Percentiles rank a stretch among this genome's conserved stretches.
Evolutionary conservation across 352 stramenopile species (phyloP).

Genomic region (Phytopythium kandeliae): DNA sequence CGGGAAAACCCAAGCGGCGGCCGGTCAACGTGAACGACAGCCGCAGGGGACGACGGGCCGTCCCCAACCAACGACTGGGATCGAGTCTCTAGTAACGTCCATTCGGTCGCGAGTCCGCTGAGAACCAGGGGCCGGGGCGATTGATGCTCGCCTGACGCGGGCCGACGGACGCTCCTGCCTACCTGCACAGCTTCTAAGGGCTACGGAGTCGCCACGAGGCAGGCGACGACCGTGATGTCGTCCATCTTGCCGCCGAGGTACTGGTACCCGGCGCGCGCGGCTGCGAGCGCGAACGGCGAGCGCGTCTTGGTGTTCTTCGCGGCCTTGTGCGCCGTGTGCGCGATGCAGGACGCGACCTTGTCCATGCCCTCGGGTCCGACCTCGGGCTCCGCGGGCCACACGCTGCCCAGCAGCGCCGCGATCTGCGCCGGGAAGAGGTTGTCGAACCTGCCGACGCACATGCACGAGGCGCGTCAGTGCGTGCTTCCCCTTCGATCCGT

Average conservation of each 20-base stretch:
- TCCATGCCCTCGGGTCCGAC: conserved; percentile 60
- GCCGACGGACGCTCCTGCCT: too few relatives aligned
- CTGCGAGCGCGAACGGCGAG: conserved; percentile 75
- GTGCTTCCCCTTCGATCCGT: too few relatives aligned
- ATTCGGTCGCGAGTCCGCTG: too few relatives aligned
- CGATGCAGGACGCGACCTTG: conserved; percentile 73
- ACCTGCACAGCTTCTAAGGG: too few relatives aligned
- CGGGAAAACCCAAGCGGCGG: too few relatives aligned
- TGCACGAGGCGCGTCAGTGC: too few relatives aligned
- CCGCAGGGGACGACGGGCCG: too few relatives aligned
- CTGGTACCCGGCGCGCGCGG: conserved; percentile 68
- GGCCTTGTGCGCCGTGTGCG: conserved; percentile 73
- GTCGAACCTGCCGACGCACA: conserved; percentile 76
- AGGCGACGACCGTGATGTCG: conserved; percentile 87
- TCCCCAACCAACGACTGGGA: too few relatives aligned
- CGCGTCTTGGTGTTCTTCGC: conserved; percentile 61
- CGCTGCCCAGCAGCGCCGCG: conserved; percentile 52
- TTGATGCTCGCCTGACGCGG: too few relatives aligned
- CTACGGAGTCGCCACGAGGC: conserved; percentile 31
- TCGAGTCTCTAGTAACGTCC: too few relatives aligned
- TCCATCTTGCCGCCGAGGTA: conserved; percentile 88
- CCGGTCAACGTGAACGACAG: too few relatives aligned
- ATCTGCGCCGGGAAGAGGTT: conserved; percentile 92
- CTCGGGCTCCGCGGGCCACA: conserved; percentile 46
- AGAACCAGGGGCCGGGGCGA: too few relatives aligned